These are phyloP conservation scores for Psidium guajava DNA, from an alignment of 345 rosid genomes.

Conservation along the genomic window DNA sequence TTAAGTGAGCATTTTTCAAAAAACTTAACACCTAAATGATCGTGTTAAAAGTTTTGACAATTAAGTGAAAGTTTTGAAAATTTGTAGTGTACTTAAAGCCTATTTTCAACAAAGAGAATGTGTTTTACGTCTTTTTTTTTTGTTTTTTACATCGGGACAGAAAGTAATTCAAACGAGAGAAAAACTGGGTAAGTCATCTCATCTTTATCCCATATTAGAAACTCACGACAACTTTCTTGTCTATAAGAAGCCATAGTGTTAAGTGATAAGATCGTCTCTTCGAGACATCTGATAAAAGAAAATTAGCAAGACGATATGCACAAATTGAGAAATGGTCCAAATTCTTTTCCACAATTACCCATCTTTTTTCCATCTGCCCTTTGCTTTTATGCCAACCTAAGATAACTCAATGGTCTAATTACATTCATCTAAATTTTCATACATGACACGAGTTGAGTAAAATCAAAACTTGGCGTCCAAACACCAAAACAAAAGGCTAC, in stretches of 20 bases:
- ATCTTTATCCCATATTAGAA: background rate
- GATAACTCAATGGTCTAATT: background rate
- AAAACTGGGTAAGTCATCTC: background rate
- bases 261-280: background rate
- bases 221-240: background rate
- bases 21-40: no score
- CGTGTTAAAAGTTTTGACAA: no score
- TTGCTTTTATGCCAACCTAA: background rate
- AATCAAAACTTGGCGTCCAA: background rate
- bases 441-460: background rate
- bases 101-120: no score
- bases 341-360: background rate
- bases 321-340: background rate
- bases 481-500: background rate
- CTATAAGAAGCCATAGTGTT: background rate
- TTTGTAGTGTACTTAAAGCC: no score
- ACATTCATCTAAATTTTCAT: background rate
- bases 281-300: rapidly evolving
- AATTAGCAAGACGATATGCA: background rate
- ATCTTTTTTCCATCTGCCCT: background rate
- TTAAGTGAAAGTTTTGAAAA: no score
- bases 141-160: no score
- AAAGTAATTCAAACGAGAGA: background rate
- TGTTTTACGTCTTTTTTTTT: no score
- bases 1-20: no score